Base-by-base conservation (phyloP, 2,329 filamentous ascomycete species). In the Exophiala viscosa region DNA sequence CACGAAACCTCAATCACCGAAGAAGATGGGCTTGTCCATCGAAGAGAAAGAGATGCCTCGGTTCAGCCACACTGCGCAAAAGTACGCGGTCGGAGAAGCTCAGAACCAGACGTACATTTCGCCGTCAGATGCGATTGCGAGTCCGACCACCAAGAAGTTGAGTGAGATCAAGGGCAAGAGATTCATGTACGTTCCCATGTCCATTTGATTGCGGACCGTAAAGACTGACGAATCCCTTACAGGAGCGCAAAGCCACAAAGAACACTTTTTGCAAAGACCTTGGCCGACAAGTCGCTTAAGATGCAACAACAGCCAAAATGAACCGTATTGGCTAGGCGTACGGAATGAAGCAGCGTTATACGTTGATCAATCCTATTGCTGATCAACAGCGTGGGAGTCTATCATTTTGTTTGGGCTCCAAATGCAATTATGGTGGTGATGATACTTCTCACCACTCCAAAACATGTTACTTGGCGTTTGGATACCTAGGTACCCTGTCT, bases 61-160 rank as follows among this genome's bases (percentile, higher is more conserved):
- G 18, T 52, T 54, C 48, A 48, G 57, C 14, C 18, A 48, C 14
- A 32, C 44, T 11, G 38, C 36, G 32, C 41, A 41, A 38, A 36
- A 47, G 35, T 40, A 44, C 34, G 14, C 34, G 17, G 36, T 43
- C 14, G 44, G 23, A 44, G 40, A 54, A 11, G n/a, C 39, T 14
- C 43, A 61, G n/a, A 43, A 31, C 23, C 48, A 59, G 39, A 67
- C 68, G 40, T 77, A 76, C 57, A 67, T 77, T 52, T 76, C 74
- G 33, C 75, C 75, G 0, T 76, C 73, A 3, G 75, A 77, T 58
- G 70, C 72, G 35, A 73, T 77, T 45, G 73, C 75, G 69, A 76
- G 73, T 45, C 75, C 75, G 3, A 75, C 73, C 54, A 75, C 73
- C 23, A 74, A 75, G 67, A 77, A 77, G 48, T 50, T 77, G 63